Conservation (phyloP, 2,329 filamentous ascomycete species). For the Metarhizium sp. region DNA sequence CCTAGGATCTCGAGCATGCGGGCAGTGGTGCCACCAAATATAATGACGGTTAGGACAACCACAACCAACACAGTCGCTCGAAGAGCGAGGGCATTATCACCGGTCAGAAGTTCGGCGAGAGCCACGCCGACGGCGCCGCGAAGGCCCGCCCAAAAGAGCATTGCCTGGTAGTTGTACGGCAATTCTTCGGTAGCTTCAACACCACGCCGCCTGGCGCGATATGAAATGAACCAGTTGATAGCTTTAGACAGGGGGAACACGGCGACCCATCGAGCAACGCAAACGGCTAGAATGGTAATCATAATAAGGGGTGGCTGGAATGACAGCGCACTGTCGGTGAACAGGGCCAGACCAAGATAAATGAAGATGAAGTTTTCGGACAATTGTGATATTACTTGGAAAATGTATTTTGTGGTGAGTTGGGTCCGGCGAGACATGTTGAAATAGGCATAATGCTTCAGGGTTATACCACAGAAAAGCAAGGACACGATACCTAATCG, state of each 20-base stretch:
- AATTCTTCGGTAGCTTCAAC: conserved; percentile 73
- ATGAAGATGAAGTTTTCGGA: conserved; percentile 99
- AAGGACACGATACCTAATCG: conserved; percentile 80
- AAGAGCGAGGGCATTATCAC: conserved; percentile 71
- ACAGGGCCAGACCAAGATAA: conserved; percentile 88
- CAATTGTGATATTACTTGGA: conserved; percentile 86
- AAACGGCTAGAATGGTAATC: conserved; percentile 84
- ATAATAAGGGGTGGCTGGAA: conserved; percentile 96
- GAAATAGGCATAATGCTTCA: conserved; percentile 99
- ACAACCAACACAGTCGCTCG: conserved; percentile 95
- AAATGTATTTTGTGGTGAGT: conserved; percentile 94
- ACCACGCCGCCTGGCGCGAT: conserved; percentile 69
- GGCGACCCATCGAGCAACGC: conserved; percentile 82
- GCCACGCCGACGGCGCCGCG: conserved; percentile 94
- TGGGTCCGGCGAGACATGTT: conserved; percentile 99
- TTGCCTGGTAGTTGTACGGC: conserved; percentile 93
- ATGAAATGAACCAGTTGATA: conserved; percentile 90
- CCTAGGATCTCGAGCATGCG: conserved; percentile 95
- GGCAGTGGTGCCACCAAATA: conserved; percentile 94
- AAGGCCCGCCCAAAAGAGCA: conserved; percentile 98
- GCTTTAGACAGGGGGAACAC: conserved; percentile 85
- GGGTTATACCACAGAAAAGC: conserved; percentile 92
- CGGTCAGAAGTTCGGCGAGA: conserved; percentile 77
- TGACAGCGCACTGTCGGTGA: conserved; percentile 78
- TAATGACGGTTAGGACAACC: conserved; percentile 95